Evolutionary conservation across 2,329 filamentous ascomycete genomes (phyloP).

Genomic region (Zymoseptoria ardabiliae): DNA sequence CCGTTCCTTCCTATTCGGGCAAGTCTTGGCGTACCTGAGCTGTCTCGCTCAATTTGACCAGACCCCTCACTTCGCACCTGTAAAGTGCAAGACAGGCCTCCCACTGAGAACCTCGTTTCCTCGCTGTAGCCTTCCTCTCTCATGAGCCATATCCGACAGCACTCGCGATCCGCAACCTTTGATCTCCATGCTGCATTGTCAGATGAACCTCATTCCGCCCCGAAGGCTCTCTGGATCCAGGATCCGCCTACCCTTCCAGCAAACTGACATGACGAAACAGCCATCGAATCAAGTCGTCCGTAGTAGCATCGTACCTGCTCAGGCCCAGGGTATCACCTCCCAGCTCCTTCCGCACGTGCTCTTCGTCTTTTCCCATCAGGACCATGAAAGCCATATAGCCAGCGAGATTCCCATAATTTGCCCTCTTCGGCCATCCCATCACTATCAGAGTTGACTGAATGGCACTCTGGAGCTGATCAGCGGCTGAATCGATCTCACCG

Average conservation of each 20-base stretch:
- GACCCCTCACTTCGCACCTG: neutral
- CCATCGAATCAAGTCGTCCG: neutral
- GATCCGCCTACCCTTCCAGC: neutral
- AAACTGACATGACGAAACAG: neutral
- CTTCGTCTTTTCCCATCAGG: neutral
- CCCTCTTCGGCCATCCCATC: neutral
- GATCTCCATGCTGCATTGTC: neutral
- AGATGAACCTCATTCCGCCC: neutral
- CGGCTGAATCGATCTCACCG: neutral
- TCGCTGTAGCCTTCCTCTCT: neutral
- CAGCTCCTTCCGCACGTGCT: neutral
- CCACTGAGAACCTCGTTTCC: neutral
- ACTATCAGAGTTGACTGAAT: neutral
- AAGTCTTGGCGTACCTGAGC: neutral
- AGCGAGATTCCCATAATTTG: neutral
- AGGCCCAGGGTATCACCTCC: neutral
- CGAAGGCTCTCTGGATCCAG: neutral
- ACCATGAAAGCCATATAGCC: neutral
- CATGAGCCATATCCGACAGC: neutral
- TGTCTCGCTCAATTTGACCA: neutral
- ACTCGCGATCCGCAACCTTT: neutral
- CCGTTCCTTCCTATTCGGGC: neutral
- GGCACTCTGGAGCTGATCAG: neutral
- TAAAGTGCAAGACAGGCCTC: no score
- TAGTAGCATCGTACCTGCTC: neutral